phyloP scores from a whole-genome alignment of 257 asterid genomes.

The Solanum corneliomulleri region DNA sequence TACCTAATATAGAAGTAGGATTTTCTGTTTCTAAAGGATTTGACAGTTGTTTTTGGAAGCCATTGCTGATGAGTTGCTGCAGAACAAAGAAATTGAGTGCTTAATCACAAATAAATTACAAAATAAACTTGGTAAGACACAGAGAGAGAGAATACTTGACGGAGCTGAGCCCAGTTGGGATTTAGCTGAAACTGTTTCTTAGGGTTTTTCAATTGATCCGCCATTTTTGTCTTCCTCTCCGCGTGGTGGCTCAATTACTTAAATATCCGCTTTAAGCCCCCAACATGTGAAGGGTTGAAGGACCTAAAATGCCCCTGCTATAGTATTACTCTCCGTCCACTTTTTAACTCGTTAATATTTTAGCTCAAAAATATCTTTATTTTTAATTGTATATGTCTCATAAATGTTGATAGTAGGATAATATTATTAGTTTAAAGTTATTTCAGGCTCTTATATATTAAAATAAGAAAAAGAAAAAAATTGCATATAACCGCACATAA shows the following conservation, averaged over 20 bases:
- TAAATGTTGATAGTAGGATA: too few species aligned
- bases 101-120: background rate
- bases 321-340: too few species aligned
- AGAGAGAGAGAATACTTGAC: constrained; percentile 26
- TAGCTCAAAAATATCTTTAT: too few species aligned
- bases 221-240: constrained; percentile 9
- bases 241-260: background rate
- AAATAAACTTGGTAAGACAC: background rate
- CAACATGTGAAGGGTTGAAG: background rate
- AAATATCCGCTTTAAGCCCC: too few species aligned
- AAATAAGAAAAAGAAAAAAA: too few species aligned
- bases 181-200: constrained; percentile 37
- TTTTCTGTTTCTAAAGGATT: constrained; percentile 19
- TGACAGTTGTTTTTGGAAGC: constrained; percentile 27
- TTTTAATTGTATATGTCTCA: too few species aligned
- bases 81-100: background rate
- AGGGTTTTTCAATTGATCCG: constrained; percentile 40
- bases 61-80: constrained; percentile 65
- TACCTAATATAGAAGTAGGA: constrained; percentile 37
- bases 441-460: too few species aligned
- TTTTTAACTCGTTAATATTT: too few species aligned
- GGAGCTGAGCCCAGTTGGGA: constrained; percentile 93
- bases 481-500: too few species aligned
- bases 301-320: too few species aligned
- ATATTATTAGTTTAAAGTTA: too few species aligned